Evolutionary conservation across 2,329 filamentous ascomycete species (phyloP).

Genomic region (Clarireedia monteithiana): DNA sequence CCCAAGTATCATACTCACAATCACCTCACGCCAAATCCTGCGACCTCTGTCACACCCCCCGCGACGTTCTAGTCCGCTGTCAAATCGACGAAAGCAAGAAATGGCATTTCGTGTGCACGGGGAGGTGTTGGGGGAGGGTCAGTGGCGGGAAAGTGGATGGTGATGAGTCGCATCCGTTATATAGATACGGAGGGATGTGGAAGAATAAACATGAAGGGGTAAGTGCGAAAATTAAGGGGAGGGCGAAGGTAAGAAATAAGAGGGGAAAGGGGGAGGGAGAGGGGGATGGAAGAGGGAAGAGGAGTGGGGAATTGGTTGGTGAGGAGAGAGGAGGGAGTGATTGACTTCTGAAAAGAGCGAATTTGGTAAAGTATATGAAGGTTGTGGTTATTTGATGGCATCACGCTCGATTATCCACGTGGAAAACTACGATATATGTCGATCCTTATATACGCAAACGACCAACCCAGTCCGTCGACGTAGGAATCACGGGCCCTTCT

Average conservation of each 20-base stretch:
- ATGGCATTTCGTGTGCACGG: conserved; percentile 15
- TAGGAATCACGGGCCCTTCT: too few species aligned
- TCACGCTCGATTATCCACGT: too few species aligned
- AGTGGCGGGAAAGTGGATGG: conserved; percentile 10
- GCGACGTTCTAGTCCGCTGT: conserved; percentile 14
- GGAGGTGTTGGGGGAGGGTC: conserved; percentile 1
- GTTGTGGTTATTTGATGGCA: too few species aligned
- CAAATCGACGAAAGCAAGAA: conserved; percentile 13
- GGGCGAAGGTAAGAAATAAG: conserved; percentile 10
- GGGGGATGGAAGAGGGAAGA: background rate
- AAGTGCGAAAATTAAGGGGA: conserved; percentile 18
- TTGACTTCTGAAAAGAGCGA: background rate
- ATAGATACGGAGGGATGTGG: conserved; percentile 17
- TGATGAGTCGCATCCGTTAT: background rate
- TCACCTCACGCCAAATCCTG: conserved; percentile 14
- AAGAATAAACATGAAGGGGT: conserved; percentile 17
- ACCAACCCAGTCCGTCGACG: too few species aligned
- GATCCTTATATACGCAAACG: too few species aligned
- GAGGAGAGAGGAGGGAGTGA: background rate
- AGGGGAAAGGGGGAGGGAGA: background rate
- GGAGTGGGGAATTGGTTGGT: background rate
- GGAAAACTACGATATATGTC: too few species aligned
- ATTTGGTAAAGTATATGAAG: background rate
- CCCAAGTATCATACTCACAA: background rate
- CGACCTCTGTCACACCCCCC: conserved; percentile 7